Evolutionary conservation across 1,284 basidiomycete genomes (phyloP), one percentile per base, ranked within the genome.

Genomic region (Malassezia vespertilionis): DNA sequence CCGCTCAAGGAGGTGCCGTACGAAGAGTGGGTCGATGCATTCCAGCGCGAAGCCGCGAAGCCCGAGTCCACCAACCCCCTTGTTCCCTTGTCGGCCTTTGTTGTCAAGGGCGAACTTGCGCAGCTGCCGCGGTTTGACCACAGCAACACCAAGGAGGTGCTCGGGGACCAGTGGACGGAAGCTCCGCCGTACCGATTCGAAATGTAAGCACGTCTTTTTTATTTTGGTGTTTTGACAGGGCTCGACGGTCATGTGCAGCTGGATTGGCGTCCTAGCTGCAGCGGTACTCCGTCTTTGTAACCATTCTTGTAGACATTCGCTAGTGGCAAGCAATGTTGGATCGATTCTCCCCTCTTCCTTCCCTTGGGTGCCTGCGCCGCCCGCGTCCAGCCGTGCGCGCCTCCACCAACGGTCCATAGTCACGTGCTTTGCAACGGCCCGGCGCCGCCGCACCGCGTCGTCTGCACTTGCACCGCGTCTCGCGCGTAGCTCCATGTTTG

Each of bases 401-500:
- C 27, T 8, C 27, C 14, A 14, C 7, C 7, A 28, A 28, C 7
- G 27, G 27, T 28, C 14, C 27, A 14, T 28, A 14, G 27, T n/a
- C n/a, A n/a, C n/a, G n/a, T n/a, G n/a, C n/a, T n/a, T n/a, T n/a
- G n/a, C n/a, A n/a, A n/a, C n/a, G n/a, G n/a, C n/a, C n/a, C n/a
- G n/a, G n/a, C n/a, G n/a, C n/a, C n/a, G n/a, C n/a, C n/a, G n/a
- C n/a, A n/a, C n/a, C n/a, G n/a, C n/a, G n/a, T n/a, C n/a, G n/a
- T n/a, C n/a, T n/a, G n/a, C n/a, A n/a, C n/a, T n/a, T n/a, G n/a
- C n/a, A n/a, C n/a, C n/a, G n/a, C n/a, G n/a, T n/a, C n/a, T n/a
- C n/a, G n/a, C n/a, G n/a, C n/a, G n/a, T n/a, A n/a, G 20, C 5
- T 27, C 6, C 46, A 63, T 63, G 61, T 63, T 63, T 35, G 61